Evolutionary conservation across 208 protist species (phyloP).

Genomic region (Spongospora subterranea): DNA sequence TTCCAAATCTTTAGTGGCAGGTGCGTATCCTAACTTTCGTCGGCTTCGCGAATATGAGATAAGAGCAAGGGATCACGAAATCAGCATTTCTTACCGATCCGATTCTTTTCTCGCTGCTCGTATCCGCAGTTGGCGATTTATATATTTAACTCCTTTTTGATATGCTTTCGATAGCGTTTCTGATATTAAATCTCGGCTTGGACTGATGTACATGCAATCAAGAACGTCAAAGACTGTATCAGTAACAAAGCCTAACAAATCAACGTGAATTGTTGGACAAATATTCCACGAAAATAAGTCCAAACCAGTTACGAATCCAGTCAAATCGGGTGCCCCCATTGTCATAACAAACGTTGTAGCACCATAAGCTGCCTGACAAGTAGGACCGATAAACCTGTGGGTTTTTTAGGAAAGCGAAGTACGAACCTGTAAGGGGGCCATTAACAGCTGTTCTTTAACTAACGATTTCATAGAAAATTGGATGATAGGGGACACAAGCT

Average conservation of each 20-base stretch:
- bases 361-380: background rate
- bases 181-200: background rate
- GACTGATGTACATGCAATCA: background rate
- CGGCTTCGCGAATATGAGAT: background rate
- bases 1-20: background rate
- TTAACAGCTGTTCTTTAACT: background rate
- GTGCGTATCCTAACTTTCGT: background rate
- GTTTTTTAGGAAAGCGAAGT: background rate
- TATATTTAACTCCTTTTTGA: background rate
- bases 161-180: background rate
- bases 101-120: background rate
- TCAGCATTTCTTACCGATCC: background rate
- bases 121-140: background rate
- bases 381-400: too few relatives aligned
- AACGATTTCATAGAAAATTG: background rate
- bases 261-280: background rate
- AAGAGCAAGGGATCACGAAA: background rate
- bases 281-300: background rate
- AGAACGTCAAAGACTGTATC: background rate
- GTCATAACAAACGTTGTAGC: slow-evolving; percentile 39
- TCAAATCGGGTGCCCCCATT: slow-evolving; percentile 46
- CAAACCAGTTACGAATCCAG: slow-evolving; percentile 15
- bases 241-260: background rate
- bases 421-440: background rate
- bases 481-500: background rate